Percentiles rank a stretch among this genome's conserved stretches.
Conservation (phyloP, 1,139 yeast genomes). For the Hemisphaericaspora subhashii region DNA sequence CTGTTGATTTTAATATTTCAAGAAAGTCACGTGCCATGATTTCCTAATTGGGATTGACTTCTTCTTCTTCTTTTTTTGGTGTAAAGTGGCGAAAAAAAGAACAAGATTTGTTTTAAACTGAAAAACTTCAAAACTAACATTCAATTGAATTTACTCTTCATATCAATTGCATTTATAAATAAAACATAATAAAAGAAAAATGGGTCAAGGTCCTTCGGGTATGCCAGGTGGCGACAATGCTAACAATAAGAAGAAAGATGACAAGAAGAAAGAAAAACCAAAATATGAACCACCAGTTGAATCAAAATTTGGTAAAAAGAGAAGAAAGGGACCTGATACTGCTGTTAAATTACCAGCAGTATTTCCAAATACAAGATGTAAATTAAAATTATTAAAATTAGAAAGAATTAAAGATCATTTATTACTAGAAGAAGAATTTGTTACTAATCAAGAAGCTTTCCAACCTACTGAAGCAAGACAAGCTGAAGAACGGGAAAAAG, state of each 20-base stretch:
- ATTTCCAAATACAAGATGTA: slow-evolving; percentile 91
- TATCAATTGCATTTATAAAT: slow-evolving; percentile 3
- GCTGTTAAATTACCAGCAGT: slow-evolving; percentile 85
- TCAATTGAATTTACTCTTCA: neutral
- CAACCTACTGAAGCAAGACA: slow-evolving; percentile 97
- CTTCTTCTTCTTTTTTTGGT: too few relatives aligned
- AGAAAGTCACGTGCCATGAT: slow-evolving; percentile 1
- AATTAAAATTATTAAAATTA: slow-evolving; percentile 82
- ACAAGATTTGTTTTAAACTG: too few relatives aligned
- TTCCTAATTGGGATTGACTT: neutral
- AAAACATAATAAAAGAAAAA: slow-evolving; percentile 12
- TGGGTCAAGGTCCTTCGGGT: slow-evolving; percentile 85
- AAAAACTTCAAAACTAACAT: neutral
- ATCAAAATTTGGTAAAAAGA: slow-evolving; percentile 86
- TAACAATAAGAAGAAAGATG: slow-evolving; percentile 65
- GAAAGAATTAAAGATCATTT: slow-evolving; percentile 97
- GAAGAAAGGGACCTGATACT: slow-evolving; percentile 90
- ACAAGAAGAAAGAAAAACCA: slow-evolving; percentile 82
- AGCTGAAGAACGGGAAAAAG: slow-evolving; percentile 92
- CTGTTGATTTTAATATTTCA: too few relatives aligned
- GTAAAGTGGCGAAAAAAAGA: slow-evolving; percentile 1
- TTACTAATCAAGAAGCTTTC: slow-evolving; percentile 88
- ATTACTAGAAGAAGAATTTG: slow-evolving; percentile 93
- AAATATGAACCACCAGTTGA: slow-evolving; percentile 98
- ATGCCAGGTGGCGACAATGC: slow-evolving; percentile 57